These are phyloP conservation scores for Pythium aristosporum DNA, from an alignment of 352 stramenopile genomes.

Conservation along the genomic window DNA sequence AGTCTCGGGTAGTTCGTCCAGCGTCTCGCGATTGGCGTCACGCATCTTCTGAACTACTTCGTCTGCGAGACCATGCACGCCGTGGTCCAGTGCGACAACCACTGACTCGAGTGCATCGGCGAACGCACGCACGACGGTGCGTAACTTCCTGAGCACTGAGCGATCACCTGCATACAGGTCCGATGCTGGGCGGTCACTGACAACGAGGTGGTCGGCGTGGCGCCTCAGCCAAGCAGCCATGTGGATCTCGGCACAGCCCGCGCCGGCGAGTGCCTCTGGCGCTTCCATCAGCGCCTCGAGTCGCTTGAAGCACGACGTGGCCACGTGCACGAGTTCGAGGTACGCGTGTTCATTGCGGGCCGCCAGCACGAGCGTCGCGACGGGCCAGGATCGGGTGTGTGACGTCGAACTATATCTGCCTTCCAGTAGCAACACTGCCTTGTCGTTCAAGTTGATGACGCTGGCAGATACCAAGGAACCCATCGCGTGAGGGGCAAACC, in stretches of 20 bases:
- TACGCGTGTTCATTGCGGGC: conserved; percentile 39
- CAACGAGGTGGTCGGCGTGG: conserved; percentile 29
- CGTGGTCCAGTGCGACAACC: conserved; percentile 16
- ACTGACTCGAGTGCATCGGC: conserved; percentile 21
- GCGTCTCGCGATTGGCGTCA: conserved; percentile 29
- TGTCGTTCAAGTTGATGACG: conserved; percentile 33
- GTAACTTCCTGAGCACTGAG: conserved; percentile 8
- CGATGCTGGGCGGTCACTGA: not conserved
- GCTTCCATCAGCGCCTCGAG: conserved; percentile 39
- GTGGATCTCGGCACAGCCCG: conserved; percentile 51
- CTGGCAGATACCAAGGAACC: conserved; percentile 47
- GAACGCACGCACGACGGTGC: conserved; percentile 11
- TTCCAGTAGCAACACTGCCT: conserved; percentile 32
- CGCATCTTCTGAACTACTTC: conserved; percentile 32
- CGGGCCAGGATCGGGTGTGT: conserved; percentile 21
- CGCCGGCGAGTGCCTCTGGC: conserved; percentile 43
- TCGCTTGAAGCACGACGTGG: conserved; percentile 41
- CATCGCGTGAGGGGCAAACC: conserved; percentile 22
- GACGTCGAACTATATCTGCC: not conserved
- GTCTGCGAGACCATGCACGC: conserved; percentile 11
- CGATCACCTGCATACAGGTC: not conserved
- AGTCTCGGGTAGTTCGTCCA: conserved; percentile 6
- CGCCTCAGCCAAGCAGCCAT: conserved; percentile 38
- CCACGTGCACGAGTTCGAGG: conserved; percentile 42
- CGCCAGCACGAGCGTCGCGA: conserved; percentile 44